Conservation (phyloP, 2,329 filamentous ascomycete species). For the Verticillium alfalfae region DNA sequence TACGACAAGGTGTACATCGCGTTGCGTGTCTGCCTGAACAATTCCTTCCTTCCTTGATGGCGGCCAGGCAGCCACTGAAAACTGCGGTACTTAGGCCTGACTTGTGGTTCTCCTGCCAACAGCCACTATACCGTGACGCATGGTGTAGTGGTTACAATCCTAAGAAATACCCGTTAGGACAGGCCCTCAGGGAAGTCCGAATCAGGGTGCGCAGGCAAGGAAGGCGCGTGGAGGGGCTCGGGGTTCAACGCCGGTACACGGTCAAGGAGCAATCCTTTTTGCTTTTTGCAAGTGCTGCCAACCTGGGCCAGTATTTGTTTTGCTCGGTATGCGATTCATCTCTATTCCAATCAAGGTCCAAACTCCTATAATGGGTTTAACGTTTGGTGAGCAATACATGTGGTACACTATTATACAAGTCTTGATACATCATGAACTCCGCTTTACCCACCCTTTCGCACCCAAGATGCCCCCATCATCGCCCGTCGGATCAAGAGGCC, state of each 20-base stretch:
- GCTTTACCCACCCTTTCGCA: slow-evolving; percentile 38
- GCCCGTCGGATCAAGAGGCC: slow-evolving; percentile 62
- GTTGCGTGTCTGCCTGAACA: not conserved
- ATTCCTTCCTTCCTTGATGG: not conserved
- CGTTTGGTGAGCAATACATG: not conserved
- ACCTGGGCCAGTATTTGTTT: too few species aligned
- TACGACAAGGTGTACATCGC: too few species aligned
- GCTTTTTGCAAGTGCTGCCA: not conserved
- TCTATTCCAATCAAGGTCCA: too few species aligned
- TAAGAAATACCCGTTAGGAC: not conserved
- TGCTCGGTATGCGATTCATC: too few species aligned
- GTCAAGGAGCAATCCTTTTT: not conserved
- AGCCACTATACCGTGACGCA: not conserved
- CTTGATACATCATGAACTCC: slow-evolving; percentile 6
- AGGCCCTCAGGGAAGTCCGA: not conserved
- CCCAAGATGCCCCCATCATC: slow-evolving; percentile 65
- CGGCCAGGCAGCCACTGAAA: too few species aligned
- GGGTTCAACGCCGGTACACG: not conserved
- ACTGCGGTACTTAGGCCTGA: not conserved
- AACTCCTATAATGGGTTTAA: not conserved
- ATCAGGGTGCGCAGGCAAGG: not conserved
- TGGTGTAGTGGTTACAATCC: not conserved
- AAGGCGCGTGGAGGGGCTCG: not conserved
- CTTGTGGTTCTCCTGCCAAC: not conserved
- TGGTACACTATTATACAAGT: slow-evolving; percentile 8